phyloP scores from a whole-genome alignment of 2,329 filamentous ascomycete species.

The Diaporthe batatas region DNA sequence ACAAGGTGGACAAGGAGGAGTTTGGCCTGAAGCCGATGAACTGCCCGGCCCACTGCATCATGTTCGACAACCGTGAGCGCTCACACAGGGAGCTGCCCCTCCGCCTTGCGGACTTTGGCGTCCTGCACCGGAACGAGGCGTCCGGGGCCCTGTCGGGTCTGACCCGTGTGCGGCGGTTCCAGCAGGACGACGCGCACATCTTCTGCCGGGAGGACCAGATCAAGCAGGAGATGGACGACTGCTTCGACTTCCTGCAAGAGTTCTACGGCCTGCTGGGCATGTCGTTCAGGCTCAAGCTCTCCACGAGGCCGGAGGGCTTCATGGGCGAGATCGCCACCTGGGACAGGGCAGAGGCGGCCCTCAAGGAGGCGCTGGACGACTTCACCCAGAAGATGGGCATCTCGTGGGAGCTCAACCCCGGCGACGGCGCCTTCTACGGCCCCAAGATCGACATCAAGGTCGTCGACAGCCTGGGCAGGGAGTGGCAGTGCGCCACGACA shows the following conservation, averaged over 20 bases:
- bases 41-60: slow-evolving; percentile 92
- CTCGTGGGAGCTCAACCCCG: slow-evolving; percentile 91
- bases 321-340: slow-evolving; percentile 89
- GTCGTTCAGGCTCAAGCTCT: slow-evolving; percentile 94
- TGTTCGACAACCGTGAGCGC: slow-evolving; percentile 85
- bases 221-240: slow-evolving; percentile 78
- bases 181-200: slow-evolving; percentile 96
- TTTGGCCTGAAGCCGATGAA: slow-evolving; percentile 95
- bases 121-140: slow-evolving; percentile 94
- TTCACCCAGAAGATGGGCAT: slow-evolving; percentile 72
- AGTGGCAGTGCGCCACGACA: slow-evolving; percentile 84
- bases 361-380: slow-evolving; percentile 82
- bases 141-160: slow-evolving; percentile 92
- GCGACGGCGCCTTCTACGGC: slow-evolving; percentile 97
- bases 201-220: slow-evolving; percentile 90
- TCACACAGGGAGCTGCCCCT: slow-evolving; percentile 93
- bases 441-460: slow-evolving; percentile 99
- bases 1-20: slow-evolving; percentile 82
- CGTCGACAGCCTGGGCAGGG: slow-evolving; percentile 85
- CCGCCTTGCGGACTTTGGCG: slow-evolving; percentile 94
- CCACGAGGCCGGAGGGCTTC: slow-evolving; percentile 89
- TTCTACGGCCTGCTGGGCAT: slow-evolving; percentile 86
- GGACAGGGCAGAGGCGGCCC: slow-evolving; percentile 86
- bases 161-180: slow-evolving; percentile 92
- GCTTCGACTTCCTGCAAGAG: slow-evolving; percentile 88